phyloP scores from a whole-genome alignment of 441 rosid species.

The Pelargonium fulgidum region DNA sequence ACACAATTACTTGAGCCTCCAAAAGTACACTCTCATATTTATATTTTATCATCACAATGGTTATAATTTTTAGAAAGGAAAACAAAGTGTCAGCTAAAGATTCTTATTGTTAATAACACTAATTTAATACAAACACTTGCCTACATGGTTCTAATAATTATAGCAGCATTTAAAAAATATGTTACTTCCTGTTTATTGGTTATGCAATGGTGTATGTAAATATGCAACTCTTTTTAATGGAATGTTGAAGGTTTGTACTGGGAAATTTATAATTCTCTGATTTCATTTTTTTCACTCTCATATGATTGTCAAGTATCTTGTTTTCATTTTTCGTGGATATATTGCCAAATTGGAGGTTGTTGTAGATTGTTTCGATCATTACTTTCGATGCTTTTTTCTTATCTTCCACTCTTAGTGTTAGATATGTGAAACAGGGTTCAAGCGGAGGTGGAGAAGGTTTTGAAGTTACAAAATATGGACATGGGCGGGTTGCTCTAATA shows the following conservation, averaged over 20 bases:
- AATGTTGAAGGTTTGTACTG: not conserved
- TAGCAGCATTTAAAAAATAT: not conserved
- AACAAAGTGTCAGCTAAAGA: not conserved
- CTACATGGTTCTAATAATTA: not conserved
- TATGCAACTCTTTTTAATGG: not conserved
- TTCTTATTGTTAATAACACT: not conserved
- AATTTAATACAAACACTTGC: not conserved
- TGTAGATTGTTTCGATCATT: too few relatives aligned
- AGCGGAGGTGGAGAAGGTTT: slow-evolving; percentile 98
- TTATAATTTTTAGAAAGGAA: too few relatives aligned
- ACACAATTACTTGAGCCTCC: slow-evolving; percentile 97
- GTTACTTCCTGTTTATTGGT: not conserved
- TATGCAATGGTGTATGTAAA: not conserved
- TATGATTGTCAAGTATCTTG: too few relatives aligned
- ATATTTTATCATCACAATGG: not conserved
- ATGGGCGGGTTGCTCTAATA: slow-evolving; percentile 95
- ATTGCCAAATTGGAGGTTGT: too few relatives aligned
- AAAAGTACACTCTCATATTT: slow-evolving; percentile 40
- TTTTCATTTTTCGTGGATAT: too few relatives aligned
- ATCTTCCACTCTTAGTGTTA: slow-evolving; percentile 8
- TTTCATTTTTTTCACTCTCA: not conserved
- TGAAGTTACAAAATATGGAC: slow-evolving; percentile 97
- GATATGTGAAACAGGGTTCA: slow-evolving; percentile 57
- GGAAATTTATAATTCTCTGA: not conserved
- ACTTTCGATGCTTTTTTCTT: not conserved